phyloP scores from a whole-genome alignment of 805 yeast species.

The Wilhelminamyces savonicus region DNA sequence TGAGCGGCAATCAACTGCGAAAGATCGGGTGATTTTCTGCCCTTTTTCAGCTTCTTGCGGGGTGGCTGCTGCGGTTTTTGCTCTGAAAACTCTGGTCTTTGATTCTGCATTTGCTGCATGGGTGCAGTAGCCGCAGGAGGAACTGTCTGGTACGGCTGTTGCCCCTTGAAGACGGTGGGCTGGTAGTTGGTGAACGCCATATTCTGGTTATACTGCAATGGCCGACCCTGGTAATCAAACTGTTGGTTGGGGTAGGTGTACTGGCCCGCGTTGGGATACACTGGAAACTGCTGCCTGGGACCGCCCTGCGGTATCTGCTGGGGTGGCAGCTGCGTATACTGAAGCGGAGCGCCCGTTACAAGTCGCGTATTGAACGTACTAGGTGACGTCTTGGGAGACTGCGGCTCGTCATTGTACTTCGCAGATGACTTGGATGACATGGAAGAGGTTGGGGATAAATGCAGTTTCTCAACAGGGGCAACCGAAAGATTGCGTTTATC shows the following conservation, averaged over 20 bases:
- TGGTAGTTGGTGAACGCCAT: too few relatives aligned
- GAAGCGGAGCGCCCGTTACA: slow-evolving; percentile 3
- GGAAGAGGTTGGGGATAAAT: slow-evolving; percentile 31
- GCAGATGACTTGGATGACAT: slow-evolving; percentile 25
- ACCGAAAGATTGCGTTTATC: too few relatives aligned
- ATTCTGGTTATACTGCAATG: too few relatives aligned
- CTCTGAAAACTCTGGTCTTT: background rate
- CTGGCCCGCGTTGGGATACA: too few relatives aligned
- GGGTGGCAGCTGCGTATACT: slow-evolving; percentile 3
- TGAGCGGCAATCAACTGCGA: slow-evolving; percentile 41
- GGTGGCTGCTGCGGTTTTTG: background rate
- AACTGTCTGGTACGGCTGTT: too few relatives aligned
- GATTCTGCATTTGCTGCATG: background rate
- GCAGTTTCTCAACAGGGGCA: slow-evolving; percentile 5
- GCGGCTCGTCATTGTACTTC: slow-evolving; percentile 28
- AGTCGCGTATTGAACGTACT: slow-evolving; percentile 6
- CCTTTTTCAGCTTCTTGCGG: slow-evolving; percentile 10
- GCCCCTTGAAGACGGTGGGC: too few relatives aligned
- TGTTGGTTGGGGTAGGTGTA: too few relatives aligned
- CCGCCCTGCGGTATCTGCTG: background rate
- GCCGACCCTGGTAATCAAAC: too few relatives aligned
- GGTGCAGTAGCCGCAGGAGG: too few relatives aligned
- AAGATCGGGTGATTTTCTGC: too few relatives aligned
- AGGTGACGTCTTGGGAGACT: slow-evolving; percentile 36
- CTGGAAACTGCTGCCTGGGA: too few relatives aligned